These are phyloP conservation scores for Flaveria brownii DNA, from an alignment of 129 eudicot species.

Conservation along the genomic window DNA sequence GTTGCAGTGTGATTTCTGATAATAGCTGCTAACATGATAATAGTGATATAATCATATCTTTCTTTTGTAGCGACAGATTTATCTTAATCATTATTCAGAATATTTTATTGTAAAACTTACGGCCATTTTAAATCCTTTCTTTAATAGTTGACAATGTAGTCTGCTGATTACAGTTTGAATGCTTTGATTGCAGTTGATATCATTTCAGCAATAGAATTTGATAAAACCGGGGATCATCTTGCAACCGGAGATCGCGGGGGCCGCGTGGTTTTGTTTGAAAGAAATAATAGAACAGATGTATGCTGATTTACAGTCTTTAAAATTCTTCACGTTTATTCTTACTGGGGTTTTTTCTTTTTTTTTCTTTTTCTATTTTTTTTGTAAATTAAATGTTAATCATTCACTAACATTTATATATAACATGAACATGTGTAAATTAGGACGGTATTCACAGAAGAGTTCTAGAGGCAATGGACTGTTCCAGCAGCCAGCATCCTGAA, in stretches of 20 bases:
- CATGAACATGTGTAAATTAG: slow-evolving; percentile 47
- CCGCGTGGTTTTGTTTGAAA: slow-evolving; percentile 65
- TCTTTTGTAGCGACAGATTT: not conserved
- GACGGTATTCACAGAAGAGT: slow-evolving; percentile 69
- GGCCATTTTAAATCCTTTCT: not conserved
- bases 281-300: slow-evolving; percentile 49
- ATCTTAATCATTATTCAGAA: not conserved
- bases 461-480: slow-evolving; percentile 68
- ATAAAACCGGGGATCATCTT: slow-evolving; percentile 61
- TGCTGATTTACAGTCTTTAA: slow-evolving; percentile 23
- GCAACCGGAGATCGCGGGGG: slow-evolving; percentile 79
- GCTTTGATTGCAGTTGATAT: slow-evolving; percentile 54
- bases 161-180: slow-evolving; percentile 18
- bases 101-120: not conserved
- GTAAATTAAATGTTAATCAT: not conserved
- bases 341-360: too few relatives aligned
- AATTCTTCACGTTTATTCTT: not conserved
- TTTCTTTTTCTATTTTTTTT: not conserved
- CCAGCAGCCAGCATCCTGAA: slow-evolving; percentile 85
- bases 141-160: slow-evolving; percentile 13
- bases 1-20: not conserved
- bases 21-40: not conserved
- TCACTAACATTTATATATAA: slow-evolving; percentile 25
- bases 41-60: not conserved
- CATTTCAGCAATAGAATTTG: slow-evolving; percentile 66